Base-by-base conservation (phyloP, 441 rosid species). In the Adansonia madagascariensis region DNA sequence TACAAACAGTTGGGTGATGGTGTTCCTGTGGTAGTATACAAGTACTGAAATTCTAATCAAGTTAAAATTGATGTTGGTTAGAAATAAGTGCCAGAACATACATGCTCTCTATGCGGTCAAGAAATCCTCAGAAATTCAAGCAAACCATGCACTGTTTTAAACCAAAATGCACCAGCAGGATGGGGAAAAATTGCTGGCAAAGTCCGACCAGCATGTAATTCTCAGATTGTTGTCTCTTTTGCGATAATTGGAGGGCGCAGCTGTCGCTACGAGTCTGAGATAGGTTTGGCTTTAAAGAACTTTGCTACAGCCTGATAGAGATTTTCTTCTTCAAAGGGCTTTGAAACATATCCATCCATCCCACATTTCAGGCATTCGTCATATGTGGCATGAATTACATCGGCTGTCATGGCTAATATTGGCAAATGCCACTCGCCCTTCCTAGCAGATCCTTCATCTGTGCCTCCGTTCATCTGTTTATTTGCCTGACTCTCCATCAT, bases 321-420 rank as follows among this genome's bases (percentile, higher is more conserved):
- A 75, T 87, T 88, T 74, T 88, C 93, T 80, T 89, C 95, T 70
- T 89, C 92, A 0, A 91, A 91, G 5, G 93, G 93, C 86, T 91
- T 91, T 0, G 95, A 89, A 62, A 89, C 95, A 3, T 88, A 88
- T 35, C 93, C 93, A 15, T 89, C 92, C 95, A 91, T 91, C 71
- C 95, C 95, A 20, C 87, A 77, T 79, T 85, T 85, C 77, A 88
- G 75, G 85, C 95, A 89, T 74, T 89, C 78, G 0, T 91, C 95
- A 20, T 84, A 81, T 0, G 95, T 88, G 0, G 92, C 92, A 8
- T 91, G 93, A 75, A 91, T 89, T 78, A 91, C 93, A 57, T 91
- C 95, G 1, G 93, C 95, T 7, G 95, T 91, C 92, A 91, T 91
- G 70, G 95, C 95, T 71, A 91, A 77, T 83, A 89, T 86, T 1